phyloP scores from a whole-genome alignment of 192 early-diverging fungal species.

The Coemansia sp. region DNA sequence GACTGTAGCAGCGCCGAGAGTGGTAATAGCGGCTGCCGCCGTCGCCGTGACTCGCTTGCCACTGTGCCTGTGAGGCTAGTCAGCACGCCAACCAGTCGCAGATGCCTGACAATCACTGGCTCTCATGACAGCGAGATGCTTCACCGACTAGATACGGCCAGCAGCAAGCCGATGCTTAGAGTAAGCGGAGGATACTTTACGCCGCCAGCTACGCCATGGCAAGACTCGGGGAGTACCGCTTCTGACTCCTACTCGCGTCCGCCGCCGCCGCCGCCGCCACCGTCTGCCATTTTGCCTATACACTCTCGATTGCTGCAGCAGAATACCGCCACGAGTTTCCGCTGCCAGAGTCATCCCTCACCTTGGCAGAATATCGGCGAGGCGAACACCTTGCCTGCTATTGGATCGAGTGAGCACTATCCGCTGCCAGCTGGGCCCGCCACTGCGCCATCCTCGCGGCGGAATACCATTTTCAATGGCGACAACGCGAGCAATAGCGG shows the following conservation, averaged over 20 bases:
- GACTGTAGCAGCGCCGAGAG: neutral
- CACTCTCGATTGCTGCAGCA: neutral
- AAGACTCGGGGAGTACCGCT: neutral
- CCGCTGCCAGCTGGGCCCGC: constrained; percentile 3
- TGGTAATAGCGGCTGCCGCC: neutral
- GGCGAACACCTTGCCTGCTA: neutral
- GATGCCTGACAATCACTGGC: neutral
- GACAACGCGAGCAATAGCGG: neutral
- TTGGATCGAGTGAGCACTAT: neutral
- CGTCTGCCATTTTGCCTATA: neutral
- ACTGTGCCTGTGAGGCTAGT: neutral
- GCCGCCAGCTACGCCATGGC: neutral
- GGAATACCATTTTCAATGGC: constrained; percentile 1
- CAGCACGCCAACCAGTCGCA: neutral
- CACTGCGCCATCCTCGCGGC: constrained; percentile 10
- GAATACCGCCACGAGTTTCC: constrained; percentile 3
- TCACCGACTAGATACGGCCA: neutral
- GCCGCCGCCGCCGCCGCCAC: neutral
- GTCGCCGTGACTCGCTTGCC: neutral
- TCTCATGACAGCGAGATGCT: constrained; percentile 1
- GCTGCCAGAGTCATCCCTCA: constrained; percentile 9
- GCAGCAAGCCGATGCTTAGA: neutral
- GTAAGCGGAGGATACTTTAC: neutral
- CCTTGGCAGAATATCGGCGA: neutral
- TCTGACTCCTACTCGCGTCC: neutral